Evolutionary conservation across 2,329 filamentous ascomycete genomes (phyloP), one percentile per base, ranked within the genome.

Genomic region (Aspergillus luchuensis): DNA sequence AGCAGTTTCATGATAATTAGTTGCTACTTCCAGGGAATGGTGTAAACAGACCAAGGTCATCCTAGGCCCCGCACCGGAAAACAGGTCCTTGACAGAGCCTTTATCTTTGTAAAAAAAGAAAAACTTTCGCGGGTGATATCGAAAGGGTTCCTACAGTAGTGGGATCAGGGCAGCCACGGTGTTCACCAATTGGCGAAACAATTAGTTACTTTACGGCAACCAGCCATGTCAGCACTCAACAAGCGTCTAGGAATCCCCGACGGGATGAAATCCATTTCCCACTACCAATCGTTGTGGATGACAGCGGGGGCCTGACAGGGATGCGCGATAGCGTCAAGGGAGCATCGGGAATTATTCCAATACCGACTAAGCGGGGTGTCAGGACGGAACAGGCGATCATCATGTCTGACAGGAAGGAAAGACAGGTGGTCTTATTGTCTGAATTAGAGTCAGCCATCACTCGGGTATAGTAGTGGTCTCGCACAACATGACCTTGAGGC

Each of bases 81-180:
- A 15, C 45, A 28, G 21, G 45, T 10, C 21, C 45, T 49, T n/a
- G 23, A 49, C 21, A 19, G 23, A 50, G 47, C 47, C 47, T 19
- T 50, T 49, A 49, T 49, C 17, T 23, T 49, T 30, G 47, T 28
- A 30, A 30, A 17, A 17, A n/a, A 36, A 13, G 33, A 11, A 36
- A 36, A 36, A 36, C 33, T 19, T 25, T 28, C n/a, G 47, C 47
- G 47, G 25, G 47, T 33, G 25, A 19, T 19, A 50, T 50, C 23
- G 47, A 50, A 50, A 50, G 47, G 47, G 47, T 50, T 50, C 47
- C 47, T 50, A 50, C 47, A 50, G 47, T 50, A 50, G 47, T 50
- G 47, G 47, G 47, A 30, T 28, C 47, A 50, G 8, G 47, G 25
- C 47, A 33, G 47, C 28, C 47, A 50, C 15, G 21, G 45, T 17